Percentiles rank a stretch among this genome's conserved stretches.
Conservation (phyloP, 2,329 filamentous ascomycete genomes). For the Geosmithia flava region DNA sequence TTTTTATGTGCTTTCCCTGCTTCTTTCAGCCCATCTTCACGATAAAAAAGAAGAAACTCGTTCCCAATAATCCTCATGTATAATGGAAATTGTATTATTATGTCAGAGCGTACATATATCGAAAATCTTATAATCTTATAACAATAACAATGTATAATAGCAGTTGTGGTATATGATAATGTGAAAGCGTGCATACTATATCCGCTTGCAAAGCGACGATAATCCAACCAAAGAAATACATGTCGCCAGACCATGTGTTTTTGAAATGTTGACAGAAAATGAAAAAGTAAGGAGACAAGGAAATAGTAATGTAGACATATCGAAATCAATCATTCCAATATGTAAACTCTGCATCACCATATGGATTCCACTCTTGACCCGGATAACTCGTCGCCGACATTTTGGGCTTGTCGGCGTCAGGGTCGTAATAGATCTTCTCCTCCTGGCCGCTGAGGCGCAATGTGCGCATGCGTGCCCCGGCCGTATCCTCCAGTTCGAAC, state of each 20-base stretch:
- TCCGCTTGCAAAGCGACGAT: too few relatives aligned
- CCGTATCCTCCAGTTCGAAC: slow-evolving; percentile 25
- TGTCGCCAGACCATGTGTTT: neutral
- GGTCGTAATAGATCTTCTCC: slow-evolving; percentile 37
- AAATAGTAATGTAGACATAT: neutral
- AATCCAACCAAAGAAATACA: neutral
- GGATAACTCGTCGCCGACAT: slow-evolving; percentile 61
- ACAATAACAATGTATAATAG: too few relatives aligned
- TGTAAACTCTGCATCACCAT: slow-evolving; percentile 18
- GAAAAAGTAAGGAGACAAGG: neutral
- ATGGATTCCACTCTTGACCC: slow-evolving; percentile 58
- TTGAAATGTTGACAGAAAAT: neutral
- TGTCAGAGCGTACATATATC: too few relatives aligned
- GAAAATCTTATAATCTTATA: too few relatives aligned
- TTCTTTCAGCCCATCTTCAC: too few relatives aligned
- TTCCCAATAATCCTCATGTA: too few relatives aligned
- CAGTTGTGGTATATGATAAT: too few relatives aligned
- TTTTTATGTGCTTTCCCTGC: too few relatives aligned
- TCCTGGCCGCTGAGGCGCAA: slow-evolving; percentile 31
- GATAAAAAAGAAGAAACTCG: too few relatives aligned
- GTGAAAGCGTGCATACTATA: too few relatives aligned
- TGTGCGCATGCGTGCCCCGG: slow-evolving; percentile 31
- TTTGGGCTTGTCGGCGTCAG: slow-evolving; percentile 27
- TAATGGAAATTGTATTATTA: too few relatives aligned
- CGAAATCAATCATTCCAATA: neutral